Conservation (phyloP, 257 asterid species). For the Avicennia marina region DNA sequence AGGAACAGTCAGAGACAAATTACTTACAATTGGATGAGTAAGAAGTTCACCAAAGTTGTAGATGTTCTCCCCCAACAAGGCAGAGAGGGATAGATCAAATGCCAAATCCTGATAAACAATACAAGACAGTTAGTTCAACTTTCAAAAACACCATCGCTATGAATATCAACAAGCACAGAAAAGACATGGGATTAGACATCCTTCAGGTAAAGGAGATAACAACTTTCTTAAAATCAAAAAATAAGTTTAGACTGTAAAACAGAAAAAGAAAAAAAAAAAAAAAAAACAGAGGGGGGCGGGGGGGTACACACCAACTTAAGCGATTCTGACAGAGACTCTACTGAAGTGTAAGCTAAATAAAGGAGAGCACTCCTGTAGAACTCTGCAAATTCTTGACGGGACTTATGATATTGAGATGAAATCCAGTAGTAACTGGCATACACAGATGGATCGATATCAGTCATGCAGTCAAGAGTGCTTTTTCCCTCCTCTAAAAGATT, state of each 20-base stretch:
- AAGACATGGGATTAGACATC: background rate
- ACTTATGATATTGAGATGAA: conserved; percentile 80
- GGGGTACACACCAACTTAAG: conserved; percentile 93
- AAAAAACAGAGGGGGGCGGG: too few species aligned
- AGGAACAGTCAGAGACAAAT: background rate
- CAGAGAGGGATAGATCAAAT: conserved; percentile 84
- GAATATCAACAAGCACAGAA: background rate
- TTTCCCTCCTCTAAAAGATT: conserved; percentile 85
- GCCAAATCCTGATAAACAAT: conserved; percentile 70
- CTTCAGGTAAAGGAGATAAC: background rate
- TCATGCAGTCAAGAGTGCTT: conserved; percentile 89
- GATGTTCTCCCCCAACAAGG: conserved; percentile 92
- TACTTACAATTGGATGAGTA: conserved; percentile 94
- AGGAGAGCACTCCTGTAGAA: conserved; percentile 94
- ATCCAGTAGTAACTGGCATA: conserved; percentile 94
- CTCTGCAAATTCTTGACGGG: conserved; percentile 87
- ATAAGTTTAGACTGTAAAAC: conserved; percentile 3
- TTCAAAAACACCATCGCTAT: background rate
- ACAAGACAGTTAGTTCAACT: conserved; percentile 9
- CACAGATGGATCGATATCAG: conserved; percentile 96
- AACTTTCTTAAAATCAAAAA: conserved; percentile 6
- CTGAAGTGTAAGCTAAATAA: conserved; percentile 86
- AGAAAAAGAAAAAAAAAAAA: conserved; percentile 5
- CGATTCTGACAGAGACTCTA: conserved; percentile 79
- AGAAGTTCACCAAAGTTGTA: conserved; percentile 95